Conservation (phyloP, 257 asterid species). For the Solanum bukasovii region DNA sequence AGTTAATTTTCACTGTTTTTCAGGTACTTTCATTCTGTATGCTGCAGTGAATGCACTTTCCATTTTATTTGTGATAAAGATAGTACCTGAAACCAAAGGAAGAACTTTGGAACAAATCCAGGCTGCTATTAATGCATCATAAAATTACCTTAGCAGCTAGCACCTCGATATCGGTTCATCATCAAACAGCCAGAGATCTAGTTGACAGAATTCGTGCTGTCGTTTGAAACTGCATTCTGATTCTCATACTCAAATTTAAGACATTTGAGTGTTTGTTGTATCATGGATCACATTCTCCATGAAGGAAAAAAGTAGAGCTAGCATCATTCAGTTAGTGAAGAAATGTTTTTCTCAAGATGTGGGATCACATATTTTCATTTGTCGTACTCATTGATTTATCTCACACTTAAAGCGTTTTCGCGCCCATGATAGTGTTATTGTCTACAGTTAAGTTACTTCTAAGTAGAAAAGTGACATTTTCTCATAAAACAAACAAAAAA, state of each 20-base stretch:
- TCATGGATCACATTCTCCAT: not conserved
- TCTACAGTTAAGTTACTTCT: too few species aligned
- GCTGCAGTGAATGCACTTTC: conserved; percentile 59
- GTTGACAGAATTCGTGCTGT: not conserved
- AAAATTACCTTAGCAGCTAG: not conserved
- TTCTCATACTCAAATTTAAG: not conserved
- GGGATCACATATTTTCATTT: not conserved
- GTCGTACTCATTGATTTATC: not conserved
- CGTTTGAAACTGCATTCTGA: not conserved
- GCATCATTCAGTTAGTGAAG: not conserved
- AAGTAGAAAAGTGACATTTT: not conserved
- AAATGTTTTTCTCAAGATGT: not conserved
- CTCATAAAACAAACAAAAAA: too few species aligned
- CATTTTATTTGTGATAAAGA: conserved; percentile 53
- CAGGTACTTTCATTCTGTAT: conserved; percentile 79
- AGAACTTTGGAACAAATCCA: conserved; percentile 84
- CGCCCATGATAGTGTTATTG: too few species aligned
- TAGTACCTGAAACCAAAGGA: conserved; percentile 95
- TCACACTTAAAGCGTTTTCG: not conserved
- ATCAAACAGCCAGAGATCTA: too few species aligned
- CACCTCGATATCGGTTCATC: too few species aligned
- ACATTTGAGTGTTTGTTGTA: not conserved
- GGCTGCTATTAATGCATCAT: conserved; percentile 39
- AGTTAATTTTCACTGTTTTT: conserved; percentile 2
- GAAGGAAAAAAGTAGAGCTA: not conserved